Evolutionary conservation across 1,139 yeast genomes (phyloP).

Genomic region (Pichia inconspicua): DNA sequence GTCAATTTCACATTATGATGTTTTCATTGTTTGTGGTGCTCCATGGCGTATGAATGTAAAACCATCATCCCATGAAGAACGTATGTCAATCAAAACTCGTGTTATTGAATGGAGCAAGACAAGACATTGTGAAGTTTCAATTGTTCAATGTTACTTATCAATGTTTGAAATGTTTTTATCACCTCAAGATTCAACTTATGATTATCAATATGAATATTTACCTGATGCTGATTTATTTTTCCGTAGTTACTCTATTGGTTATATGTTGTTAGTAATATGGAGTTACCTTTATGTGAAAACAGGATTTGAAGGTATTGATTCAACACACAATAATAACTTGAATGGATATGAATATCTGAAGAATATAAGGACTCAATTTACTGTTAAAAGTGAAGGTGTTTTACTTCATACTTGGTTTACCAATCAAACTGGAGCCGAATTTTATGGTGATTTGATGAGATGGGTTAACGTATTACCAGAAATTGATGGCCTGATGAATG

Average conservation of each 20-base stretch:
- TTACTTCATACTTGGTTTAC: slow-evolving; percentile 30
- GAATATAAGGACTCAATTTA: slow-evolving; percentile 34
- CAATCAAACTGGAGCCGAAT: slow-evolving; percentile 26
- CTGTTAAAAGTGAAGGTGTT: slow-evolving; percentile 27
- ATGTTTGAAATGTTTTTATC: slow-evolving; percentile 55
- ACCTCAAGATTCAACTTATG: slow-evolving; percentile 36
- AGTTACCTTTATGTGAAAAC: slow-evolving; percentile 33
- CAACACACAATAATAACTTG: slow-evolving; percentile 12
- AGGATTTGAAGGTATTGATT: slow-evolving; percentile 2
- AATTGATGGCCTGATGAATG: slow-evolving; percentile 38
- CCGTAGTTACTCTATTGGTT: slow-evolving; percentile 36
- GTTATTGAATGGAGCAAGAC: slow-evolving; percentile 45
- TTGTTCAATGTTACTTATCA: slow-evolving; percentile 57
- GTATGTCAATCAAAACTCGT: slow-evolving; percentile 44
- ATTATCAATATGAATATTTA: slow-evolving; percentile 26
- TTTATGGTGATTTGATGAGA: slow-evolving; percentile 34
- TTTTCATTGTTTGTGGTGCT: slow-evolving; percentile 73
- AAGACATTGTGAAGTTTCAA: slow-evolving; percentile 37
- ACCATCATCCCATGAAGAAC: slow-evolving; percentile 42
- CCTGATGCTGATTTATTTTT: slow-evolving; percentile 28
- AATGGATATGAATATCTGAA: slow-evolving; percentile 36
- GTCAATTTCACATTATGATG: slow-evolving; percentile 66
- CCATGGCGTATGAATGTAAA: slow-evolving; percentile 76
- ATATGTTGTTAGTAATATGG: slow-evolving; percentile 45
- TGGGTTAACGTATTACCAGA: slow-evolving; percentile 38